A percentile compares a stretch with the other conserved stretches of the same genome.
These are phyloP conservation scores for Cladosporium sphaerospermum DNA, from an alignment of 2,329 filamentous ascomycete genomes.

Conservation along the genomic window DNA sequence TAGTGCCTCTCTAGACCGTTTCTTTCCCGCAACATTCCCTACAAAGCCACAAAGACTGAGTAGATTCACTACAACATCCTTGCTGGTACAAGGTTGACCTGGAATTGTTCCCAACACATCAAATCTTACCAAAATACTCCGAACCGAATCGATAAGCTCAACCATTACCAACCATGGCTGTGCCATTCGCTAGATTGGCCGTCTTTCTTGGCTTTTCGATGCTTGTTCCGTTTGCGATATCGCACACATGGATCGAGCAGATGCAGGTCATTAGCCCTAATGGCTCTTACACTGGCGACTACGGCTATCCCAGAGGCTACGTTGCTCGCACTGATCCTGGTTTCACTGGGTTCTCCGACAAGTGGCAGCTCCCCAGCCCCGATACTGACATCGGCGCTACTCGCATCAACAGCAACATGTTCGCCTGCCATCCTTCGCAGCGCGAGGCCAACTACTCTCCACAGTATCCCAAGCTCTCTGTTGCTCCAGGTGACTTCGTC, in stretches of 20 bases:
- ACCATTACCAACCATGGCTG: not conserved
- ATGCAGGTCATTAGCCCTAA: conserved; percentile 64
- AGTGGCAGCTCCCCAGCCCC: conserved; percentile 55
- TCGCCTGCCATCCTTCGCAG: conserved; percentile 61
- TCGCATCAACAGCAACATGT: conserved; percentile 46
- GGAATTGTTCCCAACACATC: not conserved
- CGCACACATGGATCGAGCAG: conserved; percentile 80
- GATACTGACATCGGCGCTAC: conserved; percentile 36
- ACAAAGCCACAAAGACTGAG: not conserved
- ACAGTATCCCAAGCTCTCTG: conserved; percentile 58
- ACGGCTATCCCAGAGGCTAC: conserved; percentile 72
- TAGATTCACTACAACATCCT: conserved; percentile 1
- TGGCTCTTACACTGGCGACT: conserved; percentile 63
- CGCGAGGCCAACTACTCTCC: conserved; percentile 49
- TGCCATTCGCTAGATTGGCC: no score
- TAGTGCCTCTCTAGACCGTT: not conserved
- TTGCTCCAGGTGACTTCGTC: conserved; percentile 42
- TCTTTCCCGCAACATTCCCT: not conserved
- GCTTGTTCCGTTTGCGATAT: conserved; percentile 26
- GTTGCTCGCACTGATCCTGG: conserved; percentile 50
- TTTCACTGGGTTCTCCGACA: conserved; percentile 54
- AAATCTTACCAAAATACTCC: not conserved
- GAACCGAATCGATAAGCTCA: not conserved
- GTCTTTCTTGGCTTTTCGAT: no score
- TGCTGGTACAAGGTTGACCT: conserved; percentile 6